Conservation (phyloP, 176 grass and related monocot genomes). For the Aegilops bicornis region DNA sequence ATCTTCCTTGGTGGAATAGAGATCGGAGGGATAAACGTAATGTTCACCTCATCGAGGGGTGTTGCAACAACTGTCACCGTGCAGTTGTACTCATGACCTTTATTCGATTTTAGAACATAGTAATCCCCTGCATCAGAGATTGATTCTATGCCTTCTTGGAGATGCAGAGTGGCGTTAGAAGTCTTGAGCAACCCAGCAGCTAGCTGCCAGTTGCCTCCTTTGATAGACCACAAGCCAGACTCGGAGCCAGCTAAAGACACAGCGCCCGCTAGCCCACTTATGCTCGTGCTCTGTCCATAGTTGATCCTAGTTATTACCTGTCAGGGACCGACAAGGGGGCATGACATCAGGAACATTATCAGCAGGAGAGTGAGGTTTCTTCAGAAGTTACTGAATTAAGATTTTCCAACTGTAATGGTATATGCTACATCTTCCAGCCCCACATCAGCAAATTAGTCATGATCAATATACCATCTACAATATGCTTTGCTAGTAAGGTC, state of each 20-base stretch:
- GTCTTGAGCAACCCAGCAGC: slow-evolving; percentile 66
- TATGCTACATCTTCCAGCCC: not conserved
- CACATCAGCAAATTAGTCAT: too few species aligned
- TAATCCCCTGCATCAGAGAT: slow-evolving; percentile 59
- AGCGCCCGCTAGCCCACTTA: slow-evolving; percentile 81
- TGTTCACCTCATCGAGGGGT: slow-evolving; percentile 86
- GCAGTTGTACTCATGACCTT: slow-evolving; percentile 69
- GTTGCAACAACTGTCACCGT: slow-evolving; percentile 72
- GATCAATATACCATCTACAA: not conserved
- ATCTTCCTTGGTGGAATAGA: slow-evolving; percentile 72
- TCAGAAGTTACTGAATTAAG: not conserved
- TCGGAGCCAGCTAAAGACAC: slow-evolving; percentile 89
- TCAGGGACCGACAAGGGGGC: not conserved
- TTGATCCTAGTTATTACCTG: slow-evolving; percentile 97
- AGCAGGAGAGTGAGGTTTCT: not conserved
- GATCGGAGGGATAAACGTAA: slow-evolving; percentile 67
- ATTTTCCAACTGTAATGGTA: not conserved
- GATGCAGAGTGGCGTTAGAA: slow-evolving; percentile 68
- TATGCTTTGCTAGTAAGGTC: not conserved
- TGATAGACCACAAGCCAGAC: slow-evolving; percentile 73
- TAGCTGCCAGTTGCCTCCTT: slow-evolving; percentile 83
- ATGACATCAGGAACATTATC: not conserved
- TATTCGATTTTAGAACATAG: slow-evolving; percentile 73
- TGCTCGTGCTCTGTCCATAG: slow-evolving; percentile 71
- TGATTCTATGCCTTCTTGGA: slow-evolving; percentile 73